Evolutionary conservation across 2,329 filamentous ascomycete species (phyloP), one percentile per base, ranked within the genome.

Genomic region (Dichotomopilus funicola): DNA sequence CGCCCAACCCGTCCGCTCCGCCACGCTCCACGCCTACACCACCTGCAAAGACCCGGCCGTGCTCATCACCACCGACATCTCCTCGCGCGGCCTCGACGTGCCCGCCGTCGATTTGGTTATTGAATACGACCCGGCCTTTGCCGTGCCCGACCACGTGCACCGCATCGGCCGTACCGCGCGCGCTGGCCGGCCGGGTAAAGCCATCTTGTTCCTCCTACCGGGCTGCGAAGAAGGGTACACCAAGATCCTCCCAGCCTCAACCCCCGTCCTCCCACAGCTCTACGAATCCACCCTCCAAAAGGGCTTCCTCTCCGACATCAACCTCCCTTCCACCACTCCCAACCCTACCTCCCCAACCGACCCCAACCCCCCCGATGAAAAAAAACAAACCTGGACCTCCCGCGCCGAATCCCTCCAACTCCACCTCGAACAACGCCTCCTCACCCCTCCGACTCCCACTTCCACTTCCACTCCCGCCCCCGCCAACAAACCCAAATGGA

Each of bases 101-200:
- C 92, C 92, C 0, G 92, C 94, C 50, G 89, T 99, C 51, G 94
- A 99, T 69, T 79, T 96, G 19, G 91, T 99, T 49, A 82, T 99
- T 55, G 94, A 99, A 70, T 97, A 96, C 68, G 94, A 99, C 67
- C 91, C 94, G 0, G 89, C 94, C 2, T 97, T 97, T 72, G 90
- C 88, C 67, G 85, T 90, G 31, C 88, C 91, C 58, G 94, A 99
- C 70, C 94, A 99, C 70, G 80, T 96, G 6, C 94, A 99, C 73
- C 87, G 94, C 54, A 89, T 97, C 54, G 94, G 94, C 53, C 88
- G 94, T 70, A 99, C 94, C 9, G 94, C 94, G 3, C 89, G 94
- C 77, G 89, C 95, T 1, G 94, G 94, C 12, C 87, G 89, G 5
- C 82, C 92, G 9, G 94, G 94, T 34, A 86, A 91, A 54, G 91